These are phyloP conservation scores for Pseudonitzschia delicatissima DNA, from an alignment of 108 stramenopile genomes.

Conservation along the genomic window DNA sequence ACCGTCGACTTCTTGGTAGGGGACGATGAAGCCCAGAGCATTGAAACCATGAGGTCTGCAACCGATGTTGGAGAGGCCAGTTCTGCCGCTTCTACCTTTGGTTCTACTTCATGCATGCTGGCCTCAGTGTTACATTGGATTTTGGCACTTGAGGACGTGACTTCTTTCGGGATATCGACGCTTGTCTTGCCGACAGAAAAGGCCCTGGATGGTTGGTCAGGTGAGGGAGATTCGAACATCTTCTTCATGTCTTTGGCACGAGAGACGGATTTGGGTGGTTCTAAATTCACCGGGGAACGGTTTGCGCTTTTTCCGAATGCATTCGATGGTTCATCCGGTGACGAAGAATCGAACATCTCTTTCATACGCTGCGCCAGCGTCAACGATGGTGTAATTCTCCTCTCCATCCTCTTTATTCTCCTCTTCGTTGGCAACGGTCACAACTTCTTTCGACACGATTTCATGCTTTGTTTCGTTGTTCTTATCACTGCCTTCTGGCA, in stretches of 20 bases:
- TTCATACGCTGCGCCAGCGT: conserved; percentile 1
- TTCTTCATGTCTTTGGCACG: conserved; percentile 6
- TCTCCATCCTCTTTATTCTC: neutral
- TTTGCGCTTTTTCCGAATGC: too few species aligned
- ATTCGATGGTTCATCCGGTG: conserved; percentile 13
- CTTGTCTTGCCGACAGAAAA: too few species aligned
- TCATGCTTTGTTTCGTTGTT: neutral
- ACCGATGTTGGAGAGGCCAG: too few species aligned
- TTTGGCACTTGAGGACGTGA: too few species aligned
- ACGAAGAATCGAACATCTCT: conserved; percentile 13
- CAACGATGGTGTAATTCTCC: conserved; percentile 5
- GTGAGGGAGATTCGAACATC: conserved; percentile 13
- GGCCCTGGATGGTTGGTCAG: conserved; percentile 7
- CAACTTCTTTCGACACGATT: neutral
- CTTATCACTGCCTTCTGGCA: neutral
- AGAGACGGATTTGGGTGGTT: too few species aligned
- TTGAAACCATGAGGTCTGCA: neutral
- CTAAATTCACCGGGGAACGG: too few species aligned
- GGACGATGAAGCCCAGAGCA: neutral
- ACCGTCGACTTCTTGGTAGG: too few species aligned
- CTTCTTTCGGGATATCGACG: too few species aligned
- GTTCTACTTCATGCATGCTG: too few species aligned
- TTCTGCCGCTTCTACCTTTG: too few species aligned
- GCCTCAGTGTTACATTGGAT: too few species aligned
- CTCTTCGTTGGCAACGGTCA: neutral